Conservation (phyloP, 257 asterid genomes). For the Nicotiana tabacum region DNA sequence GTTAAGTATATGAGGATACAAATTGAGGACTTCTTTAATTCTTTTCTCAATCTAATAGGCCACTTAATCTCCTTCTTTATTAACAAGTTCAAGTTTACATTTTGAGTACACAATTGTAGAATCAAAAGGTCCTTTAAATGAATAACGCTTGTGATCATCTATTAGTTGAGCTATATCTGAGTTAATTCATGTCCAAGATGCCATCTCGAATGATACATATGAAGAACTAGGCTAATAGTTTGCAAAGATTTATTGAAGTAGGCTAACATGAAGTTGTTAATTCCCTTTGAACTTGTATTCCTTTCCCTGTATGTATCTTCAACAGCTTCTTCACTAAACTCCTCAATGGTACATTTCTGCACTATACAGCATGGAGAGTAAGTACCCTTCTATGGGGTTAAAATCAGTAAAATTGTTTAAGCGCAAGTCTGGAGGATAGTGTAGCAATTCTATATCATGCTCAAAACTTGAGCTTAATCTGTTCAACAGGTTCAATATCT, state of each 20-base stretch:
- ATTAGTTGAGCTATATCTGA: too few species aligned
- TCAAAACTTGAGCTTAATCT: neutral
- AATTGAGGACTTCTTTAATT: neutral
- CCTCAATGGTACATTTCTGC: too few species aligned
- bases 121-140: too few species aligned
- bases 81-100: neutral
- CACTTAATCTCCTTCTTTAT: neutral
- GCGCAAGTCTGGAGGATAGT: neutral
- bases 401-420: too few species aligned
- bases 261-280: neutral
- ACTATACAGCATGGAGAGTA: too few species aligned
- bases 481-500: neutral
- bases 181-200: neutral
- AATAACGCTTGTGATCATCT: too few species aligned
- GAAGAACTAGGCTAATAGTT: neutral
- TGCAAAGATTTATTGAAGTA: neutral
- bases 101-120: neutral
- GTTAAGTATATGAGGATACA: neutral
- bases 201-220: neutral
- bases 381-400: too few species aligned
- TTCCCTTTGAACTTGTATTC: neutral
- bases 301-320: too few species aligned
- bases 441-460: neutral
- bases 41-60: neutral
- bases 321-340: too few species aligned